Conservation (phyloP, 116 monocot species). For the Phalaenopsis hybrid region DNA sequence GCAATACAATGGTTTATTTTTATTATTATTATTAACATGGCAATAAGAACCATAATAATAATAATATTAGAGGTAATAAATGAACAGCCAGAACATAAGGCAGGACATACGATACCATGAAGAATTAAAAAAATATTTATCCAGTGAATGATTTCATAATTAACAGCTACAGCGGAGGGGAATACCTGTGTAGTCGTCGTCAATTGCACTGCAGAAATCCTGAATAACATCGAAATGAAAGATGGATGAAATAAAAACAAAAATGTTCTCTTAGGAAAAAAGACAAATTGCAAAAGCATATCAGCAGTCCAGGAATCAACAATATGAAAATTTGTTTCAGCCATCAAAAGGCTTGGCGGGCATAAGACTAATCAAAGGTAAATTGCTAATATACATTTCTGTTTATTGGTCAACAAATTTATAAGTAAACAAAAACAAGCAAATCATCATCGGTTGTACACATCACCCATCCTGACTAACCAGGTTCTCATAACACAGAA, state of each 20-base stretch:
- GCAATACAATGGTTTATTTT: neutral
- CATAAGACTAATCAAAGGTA: neutral
- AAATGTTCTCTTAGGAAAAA: neutral
- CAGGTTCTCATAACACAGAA: neutral
- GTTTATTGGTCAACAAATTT: neutral
- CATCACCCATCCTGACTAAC: neutral
- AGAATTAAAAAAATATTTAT: conserved; percentile 2
- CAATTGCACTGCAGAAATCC: conserved; percentile 73
- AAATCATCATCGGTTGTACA: neutral
- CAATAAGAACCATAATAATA: neutral
- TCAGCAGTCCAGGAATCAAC: neutral
- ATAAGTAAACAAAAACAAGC: neutral
- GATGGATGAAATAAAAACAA: neutral
- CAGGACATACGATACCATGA: neutral
- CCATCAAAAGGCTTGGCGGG: neutral
- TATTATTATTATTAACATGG: neutral
- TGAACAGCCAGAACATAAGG: too few relatives aligned
- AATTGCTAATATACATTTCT: neutral
- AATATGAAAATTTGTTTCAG: neutral
- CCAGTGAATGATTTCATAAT: neutral
- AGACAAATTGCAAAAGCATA: neutral
- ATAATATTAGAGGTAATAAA: conserved; percentile 1
- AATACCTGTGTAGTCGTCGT: conserved; percentile 83
- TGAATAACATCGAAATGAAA: conserved; percentile 28
- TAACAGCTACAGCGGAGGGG: neutral